Base-by-base conservation (phyloP, 306 rosid genomes). In the Crataegus laevigata region DNA sequence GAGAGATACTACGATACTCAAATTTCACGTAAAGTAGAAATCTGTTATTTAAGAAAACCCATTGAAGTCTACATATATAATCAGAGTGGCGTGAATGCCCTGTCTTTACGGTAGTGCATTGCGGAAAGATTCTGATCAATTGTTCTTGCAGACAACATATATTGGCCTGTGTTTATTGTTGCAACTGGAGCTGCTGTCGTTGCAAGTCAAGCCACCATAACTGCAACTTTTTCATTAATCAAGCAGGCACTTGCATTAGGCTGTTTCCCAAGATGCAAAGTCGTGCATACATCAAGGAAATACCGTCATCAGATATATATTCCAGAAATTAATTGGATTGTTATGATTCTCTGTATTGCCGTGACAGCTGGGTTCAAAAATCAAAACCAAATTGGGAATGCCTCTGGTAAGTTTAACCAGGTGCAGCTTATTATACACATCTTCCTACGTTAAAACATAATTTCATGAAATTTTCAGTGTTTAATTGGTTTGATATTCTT, bases 171-270 rank as follows among this genome's bases (percentile, higher is more conserved):
- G 76, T 92, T 92, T 85, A 52, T 96, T 76, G 86, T 96, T 74
- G 99, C 99, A 82, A 96, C 99, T 28, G 90, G 88, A 40, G 99
- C 99, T 55, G 99, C 99, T 60, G 50, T 92, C 75, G 96, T 96
- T 72, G 98, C 97, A 36, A 96, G 99, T 78, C 99, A 92, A 79
- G 92, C 99, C 43, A 89, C 99, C 24, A 92, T 96, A 78, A 82
- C 90, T 25, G 98, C 99, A 75, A 96, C 99, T 17, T 96, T 89
- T 85, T 89, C 98, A 5, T 80, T 96, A 66, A 85, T 92, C 79
- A 92, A 96, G 93, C 98, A 96, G 82, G 99, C 97, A 76, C 91
- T 83, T 84, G 93, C 99, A 47, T 90, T 79, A 72, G 98, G 99
- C 72, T 94, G 97, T 61, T 94, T 94, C 83, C 99, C 99, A 15